Evolutionary conservation across 805 yeast species (phyloP).

Genomic region (Hanseniaspora occidentalis): DNA sequence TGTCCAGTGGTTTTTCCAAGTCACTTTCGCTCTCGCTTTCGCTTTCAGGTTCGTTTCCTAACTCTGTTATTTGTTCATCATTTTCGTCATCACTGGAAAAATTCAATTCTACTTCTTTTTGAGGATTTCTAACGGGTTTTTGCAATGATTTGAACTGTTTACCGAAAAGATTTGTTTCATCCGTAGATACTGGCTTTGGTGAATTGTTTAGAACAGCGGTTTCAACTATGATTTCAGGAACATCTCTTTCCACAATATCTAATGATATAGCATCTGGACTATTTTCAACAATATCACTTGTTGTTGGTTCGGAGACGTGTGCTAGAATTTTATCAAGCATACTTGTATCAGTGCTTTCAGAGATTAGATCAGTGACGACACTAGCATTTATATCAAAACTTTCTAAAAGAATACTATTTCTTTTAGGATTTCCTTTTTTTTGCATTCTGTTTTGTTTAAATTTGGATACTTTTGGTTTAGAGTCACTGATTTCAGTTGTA

Average conservation of each 20-base stretch:
- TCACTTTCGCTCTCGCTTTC: slow-evolving; percentile 1
- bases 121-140: slow-evolving; percentile 3
- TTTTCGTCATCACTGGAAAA: slow-evolving; percentile 1
- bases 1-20: slow-evolving; percentile 1
- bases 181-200: neutral
- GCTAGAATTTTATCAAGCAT: neutral
- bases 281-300: too few relatives aligned
- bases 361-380: neutral
- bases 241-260: slow-evolving; percentile 4
- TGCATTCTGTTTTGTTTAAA: slow-evolving; percentile 19
- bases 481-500: slow-evolving; percentile 3
- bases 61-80: neutral
- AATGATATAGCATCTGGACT: too few relatives aligned
- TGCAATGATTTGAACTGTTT: slow-evolving; percentile 5
- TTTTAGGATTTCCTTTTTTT: slow-evolving; percentile 1
- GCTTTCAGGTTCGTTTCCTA: neutral
- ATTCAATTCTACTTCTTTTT: neutral
- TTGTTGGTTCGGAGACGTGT: too few relatives aligned
- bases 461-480: slow-evolving; percentile 18
- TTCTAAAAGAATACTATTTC: slow-evolving; percentile 2
- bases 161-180: neutral
- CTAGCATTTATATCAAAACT: neutral
- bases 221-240: too few relatives aligned
- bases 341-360: neutral
- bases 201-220: slow-evolving; percentile 1